Evolutionary conservation across 306 rosid species (phyloP), one percentile per base, ranked within the genome.

Genomic region (Trifolium subterraneum): DNA sequence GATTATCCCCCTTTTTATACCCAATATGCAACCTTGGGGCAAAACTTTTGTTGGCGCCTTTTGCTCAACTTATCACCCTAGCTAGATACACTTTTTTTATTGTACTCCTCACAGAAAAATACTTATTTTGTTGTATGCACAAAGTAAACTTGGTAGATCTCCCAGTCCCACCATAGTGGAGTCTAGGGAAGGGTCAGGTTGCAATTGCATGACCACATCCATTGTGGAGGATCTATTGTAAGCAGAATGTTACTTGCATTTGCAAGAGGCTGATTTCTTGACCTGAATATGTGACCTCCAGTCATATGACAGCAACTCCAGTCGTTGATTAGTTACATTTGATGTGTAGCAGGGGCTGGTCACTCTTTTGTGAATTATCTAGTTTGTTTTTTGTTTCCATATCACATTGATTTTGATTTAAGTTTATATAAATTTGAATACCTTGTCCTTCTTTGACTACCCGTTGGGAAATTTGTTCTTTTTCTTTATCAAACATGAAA

Each of bases 391-490:
- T 61, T 7, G 18, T 42, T 48, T 9, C 64, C 35, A 36, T 70
- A 60, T 48, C 76, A 36, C 27, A 11, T 68, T 68, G 61, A 50
- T 68, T 77, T 77, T 19, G 14, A 8, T 71, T 29, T 45, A 50
- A 44, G 59, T 29, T 64, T 62, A n/a, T 61, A 27, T 50, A 10
- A n/a, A 72, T 33, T 4, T 66, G 27, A 27, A 55, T 64, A 22
- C 55, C 58, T 56, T 38, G 47, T 60, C 63, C 64, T 64, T 45
- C 41, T 58, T 36, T 48, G 66, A 11, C 39, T 67, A 39, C 73
- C 59, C 20, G 2, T 8, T 13, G 29, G 56, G 61, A 44, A 36
- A 66, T 45, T 80, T 79, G 27, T 61, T 15, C 10, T 39, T 51
- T 8, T 55, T 54, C 58, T 75, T 68, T 18, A 52, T 61, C 18